These are phyloP conservation scores for Penicillium turbatum DNA, from an alignment of 495 filamentous ascomycete genomes.

Conservation along the genomic window DNA sequence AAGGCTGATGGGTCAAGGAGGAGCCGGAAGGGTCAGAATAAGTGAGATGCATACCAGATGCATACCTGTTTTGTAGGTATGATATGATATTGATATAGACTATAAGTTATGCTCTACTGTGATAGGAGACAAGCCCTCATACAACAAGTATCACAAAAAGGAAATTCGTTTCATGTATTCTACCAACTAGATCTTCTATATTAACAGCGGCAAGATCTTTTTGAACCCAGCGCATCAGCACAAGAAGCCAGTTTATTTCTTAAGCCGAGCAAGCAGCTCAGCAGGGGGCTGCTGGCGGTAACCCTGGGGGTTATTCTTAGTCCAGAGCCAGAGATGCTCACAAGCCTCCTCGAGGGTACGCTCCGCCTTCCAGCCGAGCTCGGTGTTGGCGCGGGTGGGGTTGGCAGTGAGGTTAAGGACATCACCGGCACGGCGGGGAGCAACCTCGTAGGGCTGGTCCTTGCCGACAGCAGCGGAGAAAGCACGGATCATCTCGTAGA, in stretches of 20 bases:
- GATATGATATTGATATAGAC: neutral
- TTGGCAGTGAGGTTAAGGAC: conserved; percentile 94
- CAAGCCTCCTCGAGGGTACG: conserved; percentile 88
- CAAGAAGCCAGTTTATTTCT: conserved; percentile 42
- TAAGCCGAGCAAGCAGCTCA: conserved; percentile 69
- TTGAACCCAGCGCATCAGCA: neutral
- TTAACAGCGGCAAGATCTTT: conserved; percentile 12
- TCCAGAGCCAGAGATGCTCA: conserved; percentile 93
- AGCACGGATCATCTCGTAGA: conserved; percentile 95
- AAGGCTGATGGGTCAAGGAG: conserved; percentile 41
- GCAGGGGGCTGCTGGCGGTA: conserved; percentile 88
- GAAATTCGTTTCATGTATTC: conserved; percentile 44
- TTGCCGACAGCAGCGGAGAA: conserved; percentile 83
- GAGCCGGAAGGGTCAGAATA: conserved; percentile 35
- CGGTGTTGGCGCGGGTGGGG: conserved; percentile 76
- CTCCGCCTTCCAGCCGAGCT: conserved; percentile 90
- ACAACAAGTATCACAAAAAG: conserved; percentile 22
- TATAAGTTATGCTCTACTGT: neutral
- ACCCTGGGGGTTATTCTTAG: conserved; percentile 89
- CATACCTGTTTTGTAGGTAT: neutral
- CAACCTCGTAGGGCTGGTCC: conserved; percentile 83
- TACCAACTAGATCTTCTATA: conserved; percentile 26
- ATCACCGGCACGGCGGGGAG: conserved; percentile 76
- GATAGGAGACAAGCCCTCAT: neutral
- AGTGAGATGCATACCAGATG: conserved; percentile 7